Conservation (phyloP, 305 asterid species). For the Rubia peregrina region DNA sequence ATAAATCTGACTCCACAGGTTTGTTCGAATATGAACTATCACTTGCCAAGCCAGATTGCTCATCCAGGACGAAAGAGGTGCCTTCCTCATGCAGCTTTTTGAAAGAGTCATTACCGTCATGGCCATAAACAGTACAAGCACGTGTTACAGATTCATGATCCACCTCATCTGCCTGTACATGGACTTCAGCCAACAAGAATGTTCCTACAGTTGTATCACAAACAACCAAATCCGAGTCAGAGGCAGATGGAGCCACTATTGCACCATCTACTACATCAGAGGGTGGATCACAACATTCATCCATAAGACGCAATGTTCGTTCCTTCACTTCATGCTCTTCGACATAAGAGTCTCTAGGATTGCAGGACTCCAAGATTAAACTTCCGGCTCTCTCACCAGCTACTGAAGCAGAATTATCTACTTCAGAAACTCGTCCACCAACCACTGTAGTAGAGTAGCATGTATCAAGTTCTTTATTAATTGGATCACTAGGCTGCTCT, state of each 20-base stretch:
- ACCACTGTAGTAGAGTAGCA: constrained; percentile 15
- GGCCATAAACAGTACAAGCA: constrained; percentile 24
- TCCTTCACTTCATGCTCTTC: constrained; percentile 26
- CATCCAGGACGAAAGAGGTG: constrained; percentile 23
- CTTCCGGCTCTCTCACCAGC: constrained; percentile 23
- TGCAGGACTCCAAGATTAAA: constrained; percentile 25
- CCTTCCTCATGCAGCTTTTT: constrained; percentile 30
- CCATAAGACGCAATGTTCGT: constrained; percentile 25
- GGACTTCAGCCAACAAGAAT: constrained; percentile 12
- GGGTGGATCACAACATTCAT: constrained; percentile 31
- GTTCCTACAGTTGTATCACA: constrained; percentile 24
- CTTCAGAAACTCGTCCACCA: constrained; percentile 14
- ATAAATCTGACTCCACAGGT: constrained; percentile 25
- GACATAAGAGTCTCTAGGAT: constrained; percentile 22
- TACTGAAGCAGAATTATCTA: constrained; percentile 20
- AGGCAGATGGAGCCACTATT: constrained; percentile 22
- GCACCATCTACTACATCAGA: constrained; percentile 24
- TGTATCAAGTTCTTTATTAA: constrained; percentile 27
- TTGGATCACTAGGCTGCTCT: constrained; percentile 25
- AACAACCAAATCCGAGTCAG: constrained; percentile 20
- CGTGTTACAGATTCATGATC: constrained; percentile 19
- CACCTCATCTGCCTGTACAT: constrained; percentile 19
- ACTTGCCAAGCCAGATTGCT: constrained; percentile 29
- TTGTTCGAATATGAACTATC: constrained; percentile 19
- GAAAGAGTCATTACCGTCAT: constrained; percentile 21